Conservation (phyloP, 352 stramenopile genomes). For the Phytopythium vexans region DNA sequence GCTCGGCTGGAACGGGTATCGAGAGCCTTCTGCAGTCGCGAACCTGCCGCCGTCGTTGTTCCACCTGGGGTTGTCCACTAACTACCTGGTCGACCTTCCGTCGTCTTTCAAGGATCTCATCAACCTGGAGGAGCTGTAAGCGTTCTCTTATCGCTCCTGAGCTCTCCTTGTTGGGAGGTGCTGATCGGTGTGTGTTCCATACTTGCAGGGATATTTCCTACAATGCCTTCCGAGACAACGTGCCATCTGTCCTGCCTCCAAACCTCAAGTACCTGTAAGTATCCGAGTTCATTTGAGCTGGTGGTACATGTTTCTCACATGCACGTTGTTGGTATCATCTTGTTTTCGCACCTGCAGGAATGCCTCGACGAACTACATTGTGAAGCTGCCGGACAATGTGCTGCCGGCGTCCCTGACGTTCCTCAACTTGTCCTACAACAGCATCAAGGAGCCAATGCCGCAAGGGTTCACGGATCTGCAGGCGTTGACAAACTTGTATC, state of each 20-base stretch:
- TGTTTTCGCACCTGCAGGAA: slow-evolving; percentile 5
- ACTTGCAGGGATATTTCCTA: slow-evolving; percentile 9
- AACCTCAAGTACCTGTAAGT: slow-evolving; percentile 17
- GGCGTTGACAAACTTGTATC: slow-evolving; percentile 9
- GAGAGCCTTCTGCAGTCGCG: slow-evolving; percentile 12
- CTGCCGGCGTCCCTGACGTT: slow-evolving; percentile 25
- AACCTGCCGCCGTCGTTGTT: slow-evolving; percentile 22
- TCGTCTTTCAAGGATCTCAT: slow-evolving; percentile 17
- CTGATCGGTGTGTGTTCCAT: neutral
- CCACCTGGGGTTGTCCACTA: slow-evolving; percentile 17
- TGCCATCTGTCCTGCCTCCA: slow-evolving; percentile 8
- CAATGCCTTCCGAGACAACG: slow-evolving; percentile 10
- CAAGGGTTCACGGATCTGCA: slow-evolving; percentile 2
- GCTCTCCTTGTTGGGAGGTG: slow-evolving; percentile 1
- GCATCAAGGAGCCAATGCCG: slow-evolving; percentile 35
- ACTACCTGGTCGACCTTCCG: slow-evolving; percentile 15
- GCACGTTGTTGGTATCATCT: neutral
- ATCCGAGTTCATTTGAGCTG: neutral
- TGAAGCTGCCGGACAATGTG: slow-evolving; percentile 5
- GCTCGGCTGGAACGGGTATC: slow-evolving; percentile 33
- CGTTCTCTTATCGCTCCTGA: neutral
- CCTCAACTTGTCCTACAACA: slow-evolving; percentile 81
- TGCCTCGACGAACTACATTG: slow-evolving; percentile 13
- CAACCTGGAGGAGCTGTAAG: slow-evolving; percentile 20
- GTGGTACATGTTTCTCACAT: neutral